These are phyloP conservation scores for Penicillium decumbens DNA, from an alignment of 2,329 filamentous ascomycete species.

Conservation along the genomic window DNA sequence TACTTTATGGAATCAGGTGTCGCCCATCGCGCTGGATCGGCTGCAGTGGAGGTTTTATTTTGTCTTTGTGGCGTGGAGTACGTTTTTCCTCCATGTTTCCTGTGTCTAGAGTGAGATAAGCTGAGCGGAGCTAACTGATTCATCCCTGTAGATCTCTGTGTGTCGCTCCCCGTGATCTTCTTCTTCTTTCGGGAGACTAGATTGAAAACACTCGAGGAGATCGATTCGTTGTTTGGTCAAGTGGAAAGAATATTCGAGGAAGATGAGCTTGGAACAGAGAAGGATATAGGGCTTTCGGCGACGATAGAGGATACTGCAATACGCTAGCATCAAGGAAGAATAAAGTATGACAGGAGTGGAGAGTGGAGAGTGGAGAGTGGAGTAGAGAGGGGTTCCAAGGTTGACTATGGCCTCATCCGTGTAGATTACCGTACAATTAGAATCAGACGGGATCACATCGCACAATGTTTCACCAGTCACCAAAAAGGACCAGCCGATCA, in stretches of 20 bases:
- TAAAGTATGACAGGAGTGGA: neutral
- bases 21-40: slow-evolving; percentile 48
- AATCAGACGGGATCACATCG: neutral
- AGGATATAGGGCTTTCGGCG: slow-evolving; percentile 10
- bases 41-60: slow-evolving; percentile 56
- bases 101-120: neutral
- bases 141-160: slow-evolving; percentile 25
- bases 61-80: slow-evolving; percentile 53
- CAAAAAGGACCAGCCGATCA: slow-evolving; percentile 15
- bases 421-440: neutral
- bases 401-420: neutral
- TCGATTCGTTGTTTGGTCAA: slow-evolving; percentile 52
- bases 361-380: too few relatives aligned
- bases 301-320: slow-evolving; percentile 12
- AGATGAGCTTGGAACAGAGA: neutral
- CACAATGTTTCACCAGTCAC: neutral
- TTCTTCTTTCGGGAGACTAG: slow-evolving; percentile 54
- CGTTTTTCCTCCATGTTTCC: slow-evolving; percentile 6
- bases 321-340: neutral
- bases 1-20: slow-evolving; percentile 57
- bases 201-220: slow-evolving; percentile 53
- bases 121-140: slow-evolving; percentile 1
- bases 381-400: neutral
- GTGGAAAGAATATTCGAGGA: neutral
- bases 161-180: slow-evolving; percentile 45